phyloP scores from a whole-genome alignment of 1,284 basidiomycete genomes.

The Boletus sp. region DNA sequence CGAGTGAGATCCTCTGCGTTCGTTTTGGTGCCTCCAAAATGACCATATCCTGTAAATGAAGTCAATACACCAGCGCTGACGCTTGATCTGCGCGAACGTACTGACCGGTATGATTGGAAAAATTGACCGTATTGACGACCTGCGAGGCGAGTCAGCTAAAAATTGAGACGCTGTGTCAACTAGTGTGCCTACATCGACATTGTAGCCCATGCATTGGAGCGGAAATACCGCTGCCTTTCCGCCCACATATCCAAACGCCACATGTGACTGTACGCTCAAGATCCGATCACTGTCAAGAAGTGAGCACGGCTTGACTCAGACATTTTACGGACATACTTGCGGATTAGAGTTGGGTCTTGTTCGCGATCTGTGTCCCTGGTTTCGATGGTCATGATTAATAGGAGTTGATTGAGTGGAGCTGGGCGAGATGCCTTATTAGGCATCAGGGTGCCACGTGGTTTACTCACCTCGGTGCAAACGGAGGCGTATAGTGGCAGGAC shows the following conservation, averaged over 20 bases:
- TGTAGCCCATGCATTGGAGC: conserved; percentile 90
- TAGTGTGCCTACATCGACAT: conserved; percentile 82
- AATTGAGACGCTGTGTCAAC: background rate
- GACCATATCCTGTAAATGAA: conserved; percentile 62
- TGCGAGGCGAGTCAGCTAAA: conserved; percentile 42
- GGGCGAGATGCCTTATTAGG: conserved; percentile 14
- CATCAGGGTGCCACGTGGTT: conserved; percentile 15
- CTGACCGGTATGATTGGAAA: conserved; percentile 89
- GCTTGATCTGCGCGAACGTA: background rate
- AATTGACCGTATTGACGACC: conserved; percentile 94
- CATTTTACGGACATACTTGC: conserved; percentile 5
- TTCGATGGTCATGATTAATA: conserved; percentile 12
- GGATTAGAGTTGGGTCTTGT: background rate
- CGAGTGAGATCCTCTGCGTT: conserved; percentile 61
- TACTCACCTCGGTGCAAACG: background rate
- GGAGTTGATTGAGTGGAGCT: too few species aligned
- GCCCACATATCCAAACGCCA: conserved; percentile 94
- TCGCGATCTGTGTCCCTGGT: background rate
- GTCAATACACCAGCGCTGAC: background rate
- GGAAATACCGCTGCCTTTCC: conserved; percentile 94
- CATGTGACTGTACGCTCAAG: conserved; percentile 90
- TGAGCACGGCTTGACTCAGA: conserved; percentile 13
- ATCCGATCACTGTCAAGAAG: conserved; percentile 38
- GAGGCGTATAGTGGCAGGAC: background rate
- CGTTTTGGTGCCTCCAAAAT: conserved; percentile 70